phyloP scores from a whole-genome alignment of 2,329 filamentous ascomycete species.

The Colletotrichum orbiculare region DNA sequence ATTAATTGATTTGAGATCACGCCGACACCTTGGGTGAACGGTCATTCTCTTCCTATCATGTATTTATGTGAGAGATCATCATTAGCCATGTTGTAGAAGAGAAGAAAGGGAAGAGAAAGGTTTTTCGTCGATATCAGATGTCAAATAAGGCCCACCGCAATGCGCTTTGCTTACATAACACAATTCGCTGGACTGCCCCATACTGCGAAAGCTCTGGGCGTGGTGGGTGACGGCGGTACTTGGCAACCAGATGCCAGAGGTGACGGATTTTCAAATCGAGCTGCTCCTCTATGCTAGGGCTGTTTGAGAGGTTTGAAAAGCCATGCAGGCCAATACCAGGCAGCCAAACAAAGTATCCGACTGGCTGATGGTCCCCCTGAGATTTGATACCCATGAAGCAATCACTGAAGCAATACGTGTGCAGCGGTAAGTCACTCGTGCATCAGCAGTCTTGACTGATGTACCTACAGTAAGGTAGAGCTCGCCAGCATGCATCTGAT shows the following conservation, averaged over 20 bases:
- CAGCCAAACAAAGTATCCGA: too few relatives aligned
- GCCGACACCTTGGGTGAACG: constrained; percentile 58
- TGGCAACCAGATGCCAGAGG: constrained; percentile 17
- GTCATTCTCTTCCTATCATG: constrained; percentile 79
- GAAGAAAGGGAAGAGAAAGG: constrained; percentile 41
- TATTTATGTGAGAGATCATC: constrained; percentile 66
- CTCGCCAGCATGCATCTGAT: too few relatives aligned
- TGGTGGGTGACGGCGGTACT: constrained; percentile 19
- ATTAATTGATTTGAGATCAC: constrained; percentile 71
- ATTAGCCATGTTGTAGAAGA: constrained; percentile 60
- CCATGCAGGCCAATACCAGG: constrained; percentile 12
- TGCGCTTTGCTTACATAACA: constrained; percentile 27
- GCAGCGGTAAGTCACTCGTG: too few relatives aligned
- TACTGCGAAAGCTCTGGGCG: constrained; percentile 7
- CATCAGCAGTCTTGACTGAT: too few relatives aligned
- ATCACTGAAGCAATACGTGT: constrained; percentile 7
- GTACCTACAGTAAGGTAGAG: too few relatives aligned
- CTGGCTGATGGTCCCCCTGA: too few relatives aligned
- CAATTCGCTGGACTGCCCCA: neutral
- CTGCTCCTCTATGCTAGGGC: constrained; percentile 23
- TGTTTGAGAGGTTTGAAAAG: constrained; percentile 22
- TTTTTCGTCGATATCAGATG: constrained; percentile 34
- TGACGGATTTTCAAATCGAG: neutral
- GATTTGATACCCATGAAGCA: neutral
- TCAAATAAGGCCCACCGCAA: constrained; percentile 32